Evolutionary conservation across 1,139 yeast species (phyloP), one percentile per base, ranked within the genome.

Genomic region (Geotrichum histeridarum): DNA sequence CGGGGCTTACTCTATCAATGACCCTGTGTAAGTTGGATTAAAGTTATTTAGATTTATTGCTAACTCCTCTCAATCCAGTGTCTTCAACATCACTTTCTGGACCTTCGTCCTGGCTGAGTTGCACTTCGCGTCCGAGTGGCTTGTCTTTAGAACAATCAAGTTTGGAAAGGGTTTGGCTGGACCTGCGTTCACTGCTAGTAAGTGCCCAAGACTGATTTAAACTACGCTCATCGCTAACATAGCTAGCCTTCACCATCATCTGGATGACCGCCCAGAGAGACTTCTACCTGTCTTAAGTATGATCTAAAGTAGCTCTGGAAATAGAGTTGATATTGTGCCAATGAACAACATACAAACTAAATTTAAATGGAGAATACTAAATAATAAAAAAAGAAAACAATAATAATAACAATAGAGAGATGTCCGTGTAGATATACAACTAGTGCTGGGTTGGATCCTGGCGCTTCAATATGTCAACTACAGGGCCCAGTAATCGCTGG

Each of bases 401-500:
- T n/a, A 42, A 18, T 30, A 42, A 27, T 22, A 31, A 11, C 31
- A 30, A n/a, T 12, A 6, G 36, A 14, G n/a, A 14, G 2, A 42
- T 11, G n/a, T 22, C 31, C 12, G n/a, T 12, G 22, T 8, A 27
- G 33, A 7, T 17, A 9, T 31, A 18, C 18, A 12, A 14, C 15
- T 46, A 51, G 22, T 47, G 37, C 18, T 72, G 75, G 9, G 91
- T 85, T 53, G 96, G 96, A 68, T 87, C 96, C 66, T 86, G 89
- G 59, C 83, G 76, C 71, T 85, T 86, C 69, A 89, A 77, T 32
- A 86, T 87, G 55, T 81, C 86, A 27, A 90, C 95, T 1, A 88
- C 96, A 38, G 96, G 96, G 1, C 99, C 99, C 61, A 93, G 78
- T 62, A 93, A 77, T 71, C 98, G 81, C 71, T 90, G 93, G 76